phyloP scores from a whole-genome alignment of 1,284 basidiomycete genomes.

The Cystobasidium slooffiae region DNA sequence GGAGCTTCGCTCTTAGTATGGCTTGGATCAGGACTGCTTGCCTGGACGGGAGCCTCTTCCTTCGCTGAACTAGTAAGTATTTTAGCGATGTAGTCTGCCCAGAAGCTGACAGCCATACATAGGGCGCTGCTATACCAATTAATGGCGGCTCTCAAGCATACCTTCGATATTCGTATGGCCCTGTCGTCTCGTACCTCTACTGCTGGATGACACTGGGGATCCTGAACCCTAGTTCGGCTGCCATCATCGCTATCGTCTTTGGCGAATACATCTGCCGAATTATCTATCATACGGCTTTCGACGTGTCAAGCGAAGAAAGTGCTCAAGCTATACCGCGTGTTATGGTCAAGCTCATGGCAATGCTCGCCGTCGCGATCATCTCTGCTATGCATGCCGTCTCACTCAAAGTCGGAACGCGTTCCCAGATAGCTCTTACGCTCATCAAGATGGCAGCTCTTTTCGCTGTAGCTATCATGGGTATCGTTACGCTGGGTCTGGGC shows the following conservation, averaged over 20 bases:
- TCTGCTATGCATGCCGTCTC: conserved; percentile 78
- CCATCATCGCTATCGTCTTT: conserved; percentile 63
- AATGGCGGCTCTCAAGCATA: conserved; percentile 89
- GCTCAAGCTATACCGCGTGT: conserved; percentile 68
- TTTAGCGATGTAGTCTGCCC: conserved; percentile 49
- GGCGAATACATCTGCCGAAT: conserved; percentile 81
- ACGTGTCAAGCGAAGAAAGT: conserved; percentile 35
- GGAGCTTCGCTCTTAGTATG: conserved; percentile 52
- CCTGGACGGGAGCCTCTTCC: conserved; percentile 73
- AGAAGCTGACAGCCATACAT: conserved; percentile 58
- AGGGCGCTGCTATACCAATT: conserved; percentile 79
- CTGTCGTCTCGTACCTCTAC: conserved; percentile 81
- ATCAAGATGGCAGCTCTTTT: conserved; percentile 70
- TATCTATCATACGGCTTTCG: conserved; percentile 57
- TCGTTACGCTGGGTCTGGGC: conserved; percentile 56
- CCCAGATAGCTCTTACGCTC: conserved; percentile 80
- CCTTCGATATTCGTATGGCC: conserved; percentile 85
- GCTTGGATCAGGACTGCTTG: conserved; percentile 66
- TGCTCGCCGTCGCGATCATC: conserved; percentile 72
- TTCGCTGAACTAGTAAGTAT: conserved; percentile 59
- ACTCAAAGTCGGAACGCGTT: conserved; percentile 75
- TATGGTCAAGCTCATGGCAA: conserved; percentile 82
- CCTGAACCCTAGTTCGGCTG: conserved; percentile 66
- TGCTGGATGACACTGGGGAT: conserved; percentile 89
- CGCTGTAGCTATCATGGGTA: conserved; percentile 59